Evolutionary conservation across 768 basidiomycete species (phyloP).

Genomic region (Crepidotus variabilis): DNA sequence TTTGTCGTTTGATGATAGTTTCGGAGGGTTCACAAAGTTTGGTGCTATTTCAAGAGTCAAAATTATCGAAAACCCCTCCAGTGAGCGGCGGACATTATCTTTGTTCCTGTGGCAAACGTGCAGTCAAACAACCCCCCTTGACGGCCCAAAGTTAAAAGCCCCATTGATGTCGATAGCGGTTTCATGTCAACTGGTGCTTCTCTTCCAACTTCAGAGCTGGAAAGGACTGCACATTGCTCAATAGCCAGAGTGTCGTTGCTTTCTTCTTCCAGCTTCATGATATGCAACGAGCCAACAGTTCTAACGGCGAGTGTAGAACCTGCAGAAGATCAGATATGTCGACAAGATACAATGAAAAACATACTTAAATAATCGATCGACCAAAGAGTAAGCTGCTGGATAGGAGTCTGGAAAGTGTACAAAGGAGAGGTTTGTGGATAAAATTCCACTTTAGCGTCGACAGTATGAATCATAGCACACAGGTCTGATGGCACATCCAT

Average conservation of each 20-base stretch:
- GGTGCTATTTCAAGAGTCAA: conserved; percentile 3
- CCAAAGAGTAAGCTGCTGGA: conserved; percentile 55
- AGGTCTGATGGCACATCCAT: conserved; percentile 38
- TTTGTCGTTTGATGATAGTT: neutral
- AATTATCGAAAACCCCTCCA: neutral
- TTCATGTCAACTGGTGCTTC: conserved; percentile 45
- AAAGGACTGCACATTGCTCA: conserved; percentile 32
- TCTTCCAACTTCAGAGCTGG: conserved; percentile 36
- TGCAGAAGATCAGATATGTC: conserved; percentile 1
- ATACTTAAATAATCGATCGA: conserved; percentile 3
- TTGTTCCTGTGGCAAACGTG: conserved; percentile 29
- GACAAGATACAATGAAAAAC: neutral
- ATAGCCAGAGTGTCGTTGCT: conserved; percentile 5
- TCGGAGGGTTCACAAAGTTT: neutral
- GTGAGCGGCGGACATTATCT: conserved; percentile 26
- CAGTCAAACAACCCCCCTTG: conserved; percentile 49
- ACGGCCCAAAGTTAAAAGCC: conserved; percentile 44
- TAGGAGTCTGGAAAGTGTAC: conserved; percentile 59
- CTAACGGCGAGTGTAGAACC: conserved; percentile 22
- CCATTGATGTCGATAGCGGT: conserved; percentile 27
- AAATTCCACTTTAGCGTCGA: conserved; percentile 24
- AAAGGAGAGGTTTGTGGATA: conserved; percentile 38
- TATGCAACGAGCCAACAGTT: conserved; percentile 18
- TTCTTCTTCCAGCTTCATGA: conserved; percentile 20
- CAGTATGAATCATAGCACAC: conserved; percentile 33